Base-by-base conservation (phyloP, 805 yeast species). In the Lipomyces orientalis region DNA sequence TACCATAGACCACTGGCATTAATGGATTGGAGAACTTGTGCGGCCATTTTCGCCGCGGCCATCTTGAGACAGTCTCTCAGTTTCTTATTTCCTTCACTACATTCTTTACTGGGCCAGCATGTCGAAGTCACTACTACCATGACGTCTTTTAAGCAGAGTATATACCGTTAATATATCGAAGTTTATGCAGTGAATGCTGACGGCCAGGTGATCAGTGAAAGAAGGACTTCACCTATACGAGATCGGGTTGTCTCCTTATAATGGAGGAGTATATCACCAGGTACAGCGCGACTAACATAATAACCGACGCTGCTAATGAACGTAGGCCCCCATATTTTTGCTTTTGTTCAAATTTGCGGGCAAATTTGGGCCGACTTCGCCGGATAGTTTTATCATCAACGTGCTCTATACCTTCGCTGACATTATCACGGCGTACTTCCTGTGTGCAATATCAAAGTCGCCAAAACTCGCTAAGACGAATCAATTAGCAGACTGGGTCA, bases 211-310 rank as follows among this genome's bases (percentile, higher is more conserved):
- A 43, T 12, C 19, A 52, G 75, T 90, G 54, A 78, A 82, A 72
- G 96, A 90, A 75, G 93, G 93, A 12, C 79, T 90, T 10, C 90
- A 84, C 72, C 82, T 90, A 61, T 78, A 86, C 64, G 76, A 81
- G 2, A 84, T 87, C 73, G 83, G 82, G 25, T 81, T 90, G 61
- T 83, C 87, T 58, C 87, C 92, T 8, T 94, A 92, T 74, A 86
- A 86, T 68, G 97, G 98, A 9, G 96, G 96, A 31, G 87, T 93
- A 19, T 89, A 89, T 46, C 94, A 92, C 77, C 97, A 92, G 73
- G 71, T 68, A 59, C 19, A 58, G 12, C 12, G 8, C 22, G 2
- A 16, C 8, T 43, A 19, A 22, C 9, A 35, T 14, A 14, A 25
- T 8, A 19, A 16, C 12, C 35, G 29, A 16, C 19, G 19, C 34